Evolutionary conservation across 1,284 basidiomycete species (phyloP).

Genomic region (Fomitopsis schrenkii): DNA sequence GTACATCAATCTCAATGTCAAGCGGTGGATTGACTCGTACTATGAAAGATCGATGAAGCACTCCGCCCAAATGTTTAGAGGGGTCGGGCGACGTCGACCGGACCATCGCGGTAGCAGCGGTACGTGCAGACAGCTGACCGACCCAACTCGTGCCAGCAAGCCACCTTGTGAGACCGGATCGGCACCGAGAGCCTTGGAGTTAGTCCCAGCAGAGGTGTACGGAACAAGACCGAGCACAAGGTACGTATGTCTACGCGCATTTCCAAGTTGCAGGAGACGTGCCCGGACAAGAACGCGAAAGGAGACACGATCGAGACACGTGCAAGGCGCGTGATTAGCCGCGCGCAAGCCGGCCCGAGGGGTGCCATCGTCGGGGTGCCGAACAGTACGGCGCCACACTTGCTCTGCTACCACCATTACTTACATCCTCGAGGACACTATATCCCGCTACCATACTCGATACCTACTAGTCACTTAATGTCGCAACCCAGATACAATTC

Average conservation of each 20-base stretch:
- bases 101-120: too few species aligned
- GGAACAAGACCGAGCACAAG: too few species aligned
- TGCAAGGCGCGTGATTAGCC: not conserved
- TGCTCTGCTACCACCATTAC: not conserved
- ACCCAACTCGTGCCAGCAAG: not conserved
- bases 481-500: not conserved
- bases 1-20: too few species aligned
- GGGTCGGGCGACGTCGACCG: too few species aligned
- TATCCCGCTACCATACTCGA: slow-evolving; percentile 5
- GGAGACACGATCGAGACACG: not conserved
- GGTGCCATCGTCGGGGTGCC: not conserved
- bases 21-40: too few species aligned
- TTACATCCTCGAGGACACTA: not conserved
- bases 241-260: too few species aligned
- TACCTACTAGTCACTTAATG: not conserved
- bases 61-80: too few species aligned
- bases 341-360: not conserved
- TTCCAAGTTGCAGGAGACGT: not conserved
- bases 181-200: too few species aligned
- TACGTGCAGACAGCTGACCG: not conserved
- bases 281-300: too few species aligned
- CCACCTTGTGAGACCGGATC: not conserved
- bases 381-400: not conserved
- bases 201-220: too few species aligned
- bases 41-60: too few species aligned